These are phyloP conservation scores for Leccinum disarticulatum DNA, from an alignment of 768 basidiomycete species.

Conservation along the genomic window DNA sequence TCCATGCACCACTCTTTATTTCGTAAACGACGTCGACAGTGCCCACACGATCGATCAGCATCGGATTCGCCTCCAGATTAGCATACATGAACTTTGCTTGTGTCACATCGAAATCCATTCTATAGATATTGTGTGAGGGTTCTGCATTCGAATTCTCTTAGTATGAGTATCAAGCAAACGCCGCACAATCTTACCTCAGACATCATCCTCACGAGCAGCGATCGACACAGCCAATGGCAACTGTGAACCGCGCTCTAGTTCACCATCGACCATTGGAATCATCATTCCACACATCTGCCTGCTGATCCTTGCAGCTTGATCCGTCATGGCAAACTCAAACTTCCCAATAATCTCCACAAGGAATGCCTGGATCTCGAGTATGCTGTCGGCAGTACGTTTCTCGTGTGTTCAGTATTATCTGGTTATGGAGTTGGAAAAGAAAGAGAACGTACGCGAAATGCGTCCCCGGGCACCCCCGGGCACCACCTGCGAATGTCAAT, in stretches of 20 bases:
- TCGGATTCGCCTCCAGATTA: no score
- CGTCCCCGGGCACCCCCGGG: conserved; percentile 25
- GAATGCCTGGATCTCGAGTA: background rate
- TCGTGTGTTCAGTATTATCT: background rate
- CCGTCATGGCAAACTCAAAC: conserved; percentile 45
- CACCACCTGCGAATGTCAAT: conserved; percentile 21
- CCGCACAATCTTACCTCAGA: background rate
- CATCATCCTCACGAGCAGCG: background rate
- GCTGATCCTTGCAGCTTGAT: conserved; percentile 23
- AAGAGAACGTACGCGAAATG: background rate
- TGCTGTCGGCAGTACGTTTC: background rate
- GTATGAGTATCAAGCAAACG: no score
- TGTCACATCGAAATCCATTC: no score
- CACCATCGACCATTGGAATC: conserved; percentile 34
- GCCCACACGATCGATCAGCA: no score
- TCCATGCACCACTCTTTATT: no score
- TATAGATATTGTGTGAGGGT: no score
- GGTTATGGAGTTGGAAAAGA: background rate
- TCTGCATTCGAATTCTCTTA: no score
- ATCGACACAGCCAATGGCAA: conserved; percentile 20
- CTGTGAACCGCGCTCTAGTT: conserved; percentile 28
- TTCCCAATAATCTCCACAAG: conserved; percentile 47
- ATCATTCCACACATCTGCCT: conserved; percentile 28
- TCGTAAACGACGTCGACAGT: no score
- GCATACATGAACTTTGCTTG: no score